phyloP scores from a whole-genome alignment of 2,329 filamentous ascomycete species.

The Karstenula rhodostoma region DNA sequence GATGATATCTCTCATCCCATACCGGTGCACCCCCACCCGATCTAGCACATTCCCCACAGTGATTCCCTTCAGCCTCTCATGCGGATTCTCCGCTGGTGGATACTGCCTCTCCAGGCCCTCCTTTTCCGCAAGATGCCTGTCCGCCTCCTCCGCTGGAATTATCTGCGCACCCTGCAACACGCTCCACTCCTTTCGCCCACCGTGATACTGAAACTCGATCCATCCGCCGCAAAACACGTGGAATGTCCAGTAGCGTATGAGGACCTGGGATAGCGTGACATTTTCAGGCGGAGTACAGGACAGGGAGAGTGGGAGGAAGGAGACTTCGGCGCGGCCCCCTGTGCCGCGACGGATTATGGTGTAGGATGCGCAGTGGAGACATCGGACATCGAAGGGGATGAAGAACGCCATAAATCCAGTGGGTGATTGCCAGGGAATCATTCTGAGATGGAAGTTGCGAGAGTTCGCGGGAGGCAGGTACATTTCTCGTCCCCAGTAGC shows the following conservation, averaged over 20 bases:
- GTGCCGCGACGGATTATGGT: constrained; percentile 18
- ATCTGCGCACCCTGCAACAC: constrained; percentile 7
- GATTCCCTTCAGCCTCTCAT: constrained; percentile 4
- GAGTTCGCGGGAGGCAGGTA: not conserved
- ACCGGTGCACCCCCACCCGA: not conserved
- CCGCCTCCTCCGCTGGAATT: not conserved
- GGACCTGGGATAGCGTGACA: not conserved
- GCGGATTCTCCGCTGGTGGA: constrained; percentile 1
- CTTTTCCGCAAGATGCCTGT: not conserved
- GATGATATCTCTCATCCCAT: not conserved
- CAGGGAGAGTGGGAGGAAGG: not conserved
- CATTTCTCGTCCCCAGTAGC: not conserved
- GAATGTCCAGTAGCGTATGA: constrained; percentile 7
- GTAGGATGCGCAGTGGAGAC: constrained; percentile 20
- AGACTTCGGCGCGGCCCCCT: constrained; percentile 14
- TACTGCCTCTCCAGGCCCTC: not conserved
- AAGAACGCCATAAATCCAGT: constrained; percentile 9
- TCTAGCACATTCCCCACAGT: not conserved
- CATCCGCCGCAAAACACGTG: constrained; percentile 3
- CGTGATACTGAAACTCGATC: constrained; percentile 16
- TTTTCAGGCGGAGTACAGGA: not conserved
- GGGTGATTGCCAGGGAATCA: constrained; percentile 4
- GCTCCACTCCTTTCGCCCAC: constrained; percentile 3
- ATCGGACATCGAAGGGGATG: constrained; percentile 17
- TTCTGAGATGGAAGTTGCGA: not conserved